These are phyloP conservation scores for Rhynchospora tenuis DNA, from an alignment of 176 grass and related monocot genomes.

Conservation along the genomic window DNA sequence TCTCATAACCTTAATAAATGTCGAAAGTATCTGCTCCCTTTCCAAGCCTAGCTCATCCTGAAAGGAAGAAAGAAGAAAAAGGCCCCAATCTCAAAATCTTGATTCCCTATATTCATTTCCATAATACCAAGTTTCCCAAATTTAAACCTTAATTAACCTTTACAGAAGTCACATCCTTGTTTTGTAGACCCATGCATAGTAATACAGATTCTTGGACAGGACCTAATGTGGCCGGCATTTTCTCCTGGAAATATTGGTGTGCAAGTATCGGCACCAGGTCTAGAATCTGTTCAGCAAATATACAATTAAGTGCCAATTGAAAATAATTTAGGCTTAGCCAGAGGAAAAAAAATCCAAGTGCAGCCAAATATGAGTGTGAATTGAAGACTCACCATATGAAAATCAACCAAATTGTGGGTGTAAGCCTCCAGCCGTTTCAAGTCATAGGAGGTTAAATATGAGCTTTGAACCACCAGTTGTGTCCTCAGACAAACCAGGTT, in stretches of 20 bases:
- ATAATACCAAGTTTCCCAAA: not conserved
- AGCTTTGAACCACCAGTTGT: slow-evolving; percentile 27
- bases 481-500: slow-evolving; percentile 23
- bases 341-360: not conserved
- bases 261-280: slow-evolving; percentile 84
- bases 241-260: slow-evolving; percentile 86
- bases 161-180: slow-evolving; percentile 58
- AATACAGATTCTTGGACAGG: slow-evolving; percentile 67
- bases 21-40: slow-evolving; percentile 83
- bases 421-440: slow-evolving; percentile 91
- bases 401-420: slow-evolving; percentile 89
- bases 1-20: slow-evolving; percentile 91
- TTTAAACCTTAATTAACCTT: slow-evolving; percentile 58
- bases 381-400: slow-evolving; percentile 70
- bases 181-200: slow-evolving; percentile 90
- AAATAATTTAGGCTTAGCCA: not conserved
- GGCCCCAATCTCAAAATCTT: not conserved
- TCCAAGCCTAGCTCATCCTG: slow-evolving; percentile 89
- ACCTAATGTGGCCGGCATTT: slow-evolving; percentile 68
- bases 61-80: slow-evolving; percentile 13
- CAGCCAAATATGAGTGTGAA: slow-evolving; percentile 1
- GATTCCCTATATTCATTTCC: slow-evolving; percentile 1
- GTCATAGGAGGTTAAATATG: slow-evolving; percentile 76
- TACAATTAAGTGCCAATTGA: not conserved
- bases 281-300: slow-evolving; percentile 61